Percentiles rank a stretch among this genome's conserved stretches.
Conservation (phyloP, 352 stramenopile genomes). For the Globisporangium apiculatum region DNA sequence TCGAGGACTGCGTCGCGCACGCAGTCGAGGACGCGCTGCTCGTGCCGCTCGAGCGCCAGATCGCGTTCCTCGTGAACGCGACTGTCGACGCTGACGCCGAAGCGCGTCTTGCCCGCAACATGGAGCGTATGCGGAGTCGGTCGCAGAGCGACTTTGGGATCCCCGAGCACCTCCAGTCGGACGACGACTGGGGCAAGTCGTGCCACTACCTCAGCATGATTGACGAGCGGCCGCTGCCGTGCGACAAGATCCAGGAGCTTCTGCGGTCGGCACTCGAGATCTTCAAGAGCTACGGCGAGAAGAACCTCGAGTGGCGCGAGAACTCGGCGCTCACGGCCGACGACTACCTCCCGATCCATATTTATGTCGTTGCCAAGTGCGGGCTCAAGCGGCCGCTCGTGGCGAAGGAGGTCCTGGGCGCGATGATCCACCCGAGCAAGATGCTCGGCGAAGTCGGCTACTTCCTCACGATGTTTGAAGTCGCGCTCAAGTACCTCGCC, state of each 20-base stretch:
- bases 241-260: constrained; percentile 79
- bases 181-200: constrained; percentile 71
- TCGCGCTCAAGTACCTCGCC: constrained; percentile 83
- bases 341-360: constrained; percentile 83
- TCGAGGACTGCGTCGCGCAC: constrained; percentile 67
- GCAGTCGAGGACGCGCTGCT: constrained; percentile 77
- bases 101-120: constrained; percentile 43
- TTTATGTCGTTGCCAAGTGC: constrained; percentile 79
- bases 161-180: constrained; percentile 63
- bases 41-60: constrained; percentile 64
- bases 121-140: constrained; percentile 52
- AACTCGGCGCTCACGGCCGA: constrained; percentile 73
- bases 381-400: constrained; percentile 65
- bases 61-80: constrained; percentile 57
- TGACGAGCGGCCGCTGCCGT: constrained; percentile 61
- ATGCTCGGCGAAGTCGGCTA: constrained; percentile 82
- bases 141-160: constrained; percentile 74
- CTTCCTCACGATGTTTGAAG: constrained; percentile 86
- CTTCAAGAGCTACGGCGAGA: constrained; percentile 73
- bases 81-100: constrained; percentile 59
- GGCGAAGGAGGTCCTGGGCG: constrained; percentile 65
- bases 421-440: constrained; percentile 80
- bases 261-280: constrained; percentile 69
- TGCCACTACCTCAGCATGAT: constrained; percentile 83
- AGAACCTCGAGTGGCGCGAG: constrained; percentile 69